Evolutionary conservation across 176 grass and related monocot genomes (phyloP).

Genomic region (Puya raimondii): DNA sequence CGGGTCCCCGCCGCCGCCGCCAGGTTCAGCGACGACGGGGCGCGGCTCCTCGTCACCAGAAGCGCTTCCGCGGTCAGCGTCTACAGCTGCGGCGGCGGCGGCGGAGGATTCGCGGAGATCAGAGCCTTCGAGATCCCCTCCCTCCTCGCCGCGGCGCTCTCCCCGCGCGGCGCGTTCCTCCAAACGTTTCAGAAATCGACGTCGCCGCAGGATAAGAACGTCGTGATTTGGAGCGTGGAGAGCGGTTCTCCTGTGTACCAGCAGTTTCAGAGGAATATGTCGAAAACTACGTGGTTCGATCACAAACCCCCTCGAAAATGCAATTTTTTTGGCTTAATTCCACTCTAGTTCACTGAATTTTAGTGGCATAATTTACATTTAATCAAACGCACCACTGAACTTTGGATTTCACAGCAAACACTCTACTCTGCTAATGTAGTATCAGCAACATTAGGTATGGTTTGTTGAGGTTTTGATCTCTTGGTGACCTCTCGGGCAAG

Average conservation of each 20-base stretch:
- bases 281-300: slow-evolving; percentile 63
- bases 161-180: slow-evolving; percentile 63
- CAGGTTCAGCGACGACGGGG: slow-evolving; percentile 54
- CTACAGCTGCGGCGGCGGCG: slow-evolving; percentile 31
- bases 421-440: too few species aligned
- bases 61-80: slow-evolving; percentile 43
- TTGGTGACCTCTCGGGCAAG: too few species aligned
- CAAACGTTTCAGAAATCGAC: slow-evolving; percentile 86
- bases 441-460: too few species aligned
- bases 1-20: slow-evolving; percentile 44
- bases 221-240: slow-evolving; percentile 59
- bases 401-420: background rate
- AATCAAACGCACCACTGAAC: background rate
- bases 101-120: slow-evolving; percentile 32
- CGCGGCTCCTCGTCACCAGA: slow-evolving; percentile 56
- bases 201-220: slow-evolving; percentile 81
- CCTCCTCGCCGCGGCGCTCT: slow-evolving; percentile 51
- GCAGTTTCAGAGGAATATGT: slow-evolving; percentile 80
- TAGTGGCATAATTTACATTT: too few species aligned
- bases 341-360: too few species aligned
- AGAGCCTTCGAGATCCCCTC: slow-evolving; percentile 66
- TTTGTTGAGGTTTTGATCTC: too few species aligned
- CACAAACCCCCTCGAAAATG: background rate
- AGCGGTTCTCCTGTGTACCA: slow-evolving; percentile 48
- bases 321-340: too few species aligned